A percentile compares a stretch with the other conserved stretches of the same genome.
phyloP scores from a whole-genome alignment of 805 yeast species.

The Huiozyma naganishii region DNA sequence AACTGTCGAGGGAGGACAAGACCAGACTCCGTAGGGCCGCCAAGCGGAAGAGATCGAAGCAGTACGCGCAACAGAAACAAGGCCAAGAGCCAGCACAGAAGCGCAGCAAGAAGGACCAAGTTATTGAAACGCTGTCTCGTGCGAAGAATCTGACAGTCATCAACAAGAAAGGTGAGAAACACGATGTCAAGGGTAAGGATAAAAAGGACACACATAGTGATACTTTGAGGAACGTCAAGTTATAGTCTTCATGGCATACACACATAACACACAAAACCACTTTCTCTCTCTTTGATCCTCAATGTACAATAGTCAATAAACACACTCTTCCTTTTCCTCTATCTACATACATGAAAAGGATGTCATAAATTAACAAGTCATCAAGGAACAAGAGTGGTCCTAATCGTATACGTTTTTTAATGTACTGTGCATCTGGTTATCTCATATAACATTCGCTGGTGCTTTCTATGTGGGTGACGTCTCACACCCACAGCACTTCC shows the following conservation, averaged over 20 bases:
- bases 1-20: conserved; percentile 73
- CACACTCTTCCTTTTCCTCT: too few species aligned
- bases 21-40: conserved; percentile 78
- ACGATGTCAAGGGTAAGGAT: conserved; percentile 60
- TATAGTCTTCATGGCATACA: background rate
- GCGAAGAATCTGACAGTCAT: conserved; percentile 73
- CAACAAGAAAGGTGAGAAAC: conserved; percentile 63
- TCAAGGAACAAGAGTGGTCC: too few species aligned
- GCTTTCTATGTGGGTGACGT: too few species aligned
- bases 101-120: conserved; percentile 44
- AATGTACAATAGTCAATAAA: too few species aligned
- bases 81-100: conserved; percentile 31
- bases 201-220: conserved; percentile 24
- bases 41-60: conserved; percentile 65
- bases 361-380: too few species aligned
- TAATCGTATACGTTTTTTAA: too few species aligned
- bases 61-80: conserved; percentile 13
- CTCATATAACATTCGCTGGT: too few species aligned
- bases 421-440: too few species aligned
- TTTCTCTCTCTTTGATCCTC: too few species aligned
- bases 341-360: too few species aligned
- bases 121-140: conserved; percentile 57
- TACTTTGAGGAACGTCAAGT: background rate
- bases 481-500: too few species aligned
- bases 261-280: too few species aligned